These are phyloP conservation scores for Ophiostoma angusticollis DNA, from an alignment of 2,329 filamentous ascomycete genomes.

Conservation along the genomic window DNA sequence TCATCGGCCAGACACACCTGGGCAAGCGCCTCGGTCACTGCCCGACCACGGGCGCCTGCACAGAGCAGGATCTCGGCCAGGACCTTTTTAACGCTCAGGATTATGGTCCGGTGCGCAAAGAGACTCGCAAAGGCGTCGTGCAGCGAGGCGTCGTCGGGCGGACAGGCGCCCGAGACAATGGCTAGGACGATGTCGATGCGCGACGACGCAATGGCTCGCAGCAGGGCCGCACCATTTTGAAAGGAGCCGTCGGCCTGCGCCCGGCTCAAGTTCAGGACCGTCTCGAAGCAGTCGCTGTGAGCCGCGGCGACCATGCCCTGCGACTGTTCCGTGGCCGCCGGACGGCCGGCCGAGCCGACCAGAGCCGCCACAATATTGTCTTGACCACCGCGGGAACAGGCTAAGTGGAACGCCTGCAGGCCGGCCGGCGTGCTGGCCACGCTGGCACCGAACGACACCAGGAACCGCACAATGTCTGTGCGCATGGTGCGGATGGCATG, in stretches of 20 bases:
- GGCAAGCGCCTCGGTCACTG: conserved; percentile 33
- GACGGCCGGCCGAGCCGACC: conserved; percentile 35
- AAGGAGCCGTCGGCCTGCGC: conserved; percentile 40
- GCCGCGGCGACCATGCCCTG: conserved; percentile 40
- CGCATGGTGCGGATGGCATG: conserved; percentile 34
- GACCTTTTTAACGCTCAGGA: conserved; percentile 35
- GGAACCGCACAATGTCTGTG: conserved; percentile 29
- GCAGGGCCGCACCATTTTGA: conserved; percentile 39
- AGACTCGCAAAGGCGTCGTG: conserved; percentile 38
- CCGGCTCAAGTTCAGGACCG: conserved; percentile 37
- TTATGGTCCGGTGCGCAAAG: conserved; percentile 32
- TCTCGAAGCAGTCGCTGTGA: conserved; percentile 35
- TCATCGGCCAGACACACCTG: no score
- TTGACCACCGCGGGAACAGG: conserved; percentile 33
- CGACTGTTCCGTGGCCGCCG: conserved; percentile 30
- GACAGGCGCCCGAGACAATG: conserved; percentile 38
- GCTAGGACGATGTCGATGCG: conserved; percentile 42
- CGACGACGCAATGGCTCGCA: conserved; percentile 33
- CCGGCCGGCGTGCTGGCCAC: conserved; percentile 34
- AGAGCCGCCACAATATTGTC: conserved; percentile 35
- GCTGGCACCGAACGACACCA: conserved; percentile 39
- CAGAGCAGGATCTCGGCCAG: conserved; percentile 45
- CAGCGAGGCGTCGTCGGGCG: conserved; percentile 35
- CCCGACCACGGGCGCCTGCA: conserved; percentile 41
- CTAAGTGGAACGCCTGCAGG: conserved; percentile 39